phyloP scores from a whole-genome alignment of 176 grass and related monocot species.

The Chrysopogon serrulatus region DNA sequence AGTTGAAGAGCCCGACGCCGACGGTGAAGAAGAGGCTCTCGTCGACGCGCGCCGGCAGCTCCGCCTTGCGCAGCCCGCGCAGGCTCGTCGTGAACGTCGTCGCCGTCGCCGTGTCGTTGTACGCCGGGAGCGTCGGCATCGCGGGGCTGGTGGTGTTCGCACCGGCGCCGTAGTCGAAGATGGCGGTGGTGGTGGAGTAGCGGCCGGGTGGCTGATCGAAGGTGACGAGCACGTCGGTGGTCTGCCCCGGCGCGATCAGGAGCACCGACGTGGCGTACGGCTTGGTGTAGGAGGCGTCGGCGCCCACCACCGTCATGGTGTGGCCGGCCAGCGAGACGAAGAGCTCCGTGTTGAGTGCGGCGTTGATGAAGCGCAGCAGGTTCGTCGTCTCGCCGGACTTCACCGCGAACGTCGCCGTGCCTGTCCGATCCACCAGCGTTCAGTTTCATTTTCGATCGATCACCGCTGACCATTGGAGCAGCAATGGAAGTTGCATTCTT shows the following conservation, averaged over 20 bases:
- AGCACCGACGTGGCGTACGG: slow-evolving; percentile 55
- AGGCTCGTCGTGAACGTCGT: slow-evolving; percentile 58
- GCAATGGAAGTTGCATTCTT: neutral
- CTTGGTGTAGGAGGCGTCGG: slow-evolving; percentile 94
- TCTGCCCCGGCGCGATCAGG: slow-evolving; percentile 81
- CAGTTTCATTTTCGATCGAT: neutral
- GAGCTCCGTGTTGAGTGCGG: slow-evolving; percentile 82
- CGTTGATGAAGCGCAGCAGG: slow-evolving; percentile 85
- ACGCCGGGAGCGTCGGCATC: slow-evolving; percentile 69
- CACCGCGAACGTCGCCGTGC: slow-evolving; percentile 55
- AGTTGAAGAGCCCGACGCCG: slow-evolving; percentile 73
- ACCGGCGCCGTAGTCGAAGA: slow-evolving; percentile 57
- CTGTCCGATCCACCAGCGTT: neutral
- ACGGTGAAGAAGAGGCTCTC: slow-evolving; percentile 96
- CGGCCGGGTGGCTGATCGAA: slow-evolving; percentile 45
- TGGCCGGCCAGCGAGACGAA: slow-evolving; percentile 77
- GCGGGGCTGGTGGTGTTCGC: neutral
- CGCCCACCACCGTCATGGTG: slow-evolving; percentile 79
- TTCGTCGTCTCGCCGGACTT: slow-evolving; percentile 83
- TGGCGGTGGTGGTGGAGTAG: slow-evolving; percentile 85
- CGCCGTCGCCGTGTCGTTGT: slow-evolving; percentile 71
- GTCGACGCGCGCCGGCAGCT: slow-evolving; percentile 40
- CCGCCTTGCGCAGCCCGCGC: slow-evolving; percentile 30
- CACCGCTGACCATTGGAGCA: neutral
- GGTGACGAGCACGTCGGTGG: slow-evolving; percentile 85